Evolutionary conservation across 306 rosid species (phyloP).

Genomic region (Vigna mungo): DNA sequence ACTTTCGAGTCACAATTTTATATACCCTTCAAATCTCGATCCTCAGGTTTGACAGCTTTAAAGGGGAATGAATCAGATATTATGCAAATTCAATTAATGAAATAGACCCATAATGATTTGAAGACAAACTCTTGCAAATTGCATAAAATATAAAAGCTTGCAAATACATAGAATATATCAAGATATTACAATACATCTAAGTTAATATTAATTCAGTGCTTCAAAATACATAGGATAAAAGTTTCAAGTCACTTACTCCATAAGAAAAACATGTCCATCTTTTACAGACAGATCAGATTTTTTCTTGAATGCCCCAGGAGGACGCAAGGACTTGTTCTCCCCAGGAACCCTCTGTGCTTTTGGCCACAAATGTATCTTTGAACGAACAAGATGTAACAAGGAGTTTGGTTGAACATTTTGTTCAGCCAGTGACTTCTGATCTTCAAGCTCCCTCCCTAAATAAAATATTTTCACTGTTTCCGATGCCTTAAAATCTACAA

Average conservation of each 20-base stretch:
- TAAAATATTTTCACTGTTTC: conserved; percentile 80
- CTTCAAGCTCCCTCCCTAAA: conserved; percentile 86
- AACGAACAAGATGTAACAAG: conserved; percentile 94
- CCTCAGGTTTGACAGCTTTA: too few species aligned
- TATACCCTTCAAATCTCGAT: too few species aligned
- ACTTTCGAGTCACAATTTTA: too few species aligned
- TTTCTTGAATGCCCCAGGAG: conserved; percentile 99
- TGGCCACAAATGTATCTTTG: conserved; percentile 78
- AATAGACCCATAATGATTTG: conserved; percentile 6
- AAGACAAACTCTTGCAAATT: neutral
- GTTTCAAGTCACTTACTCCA: conserved; percentile 78
- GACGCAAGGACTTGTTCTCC: conserved; percentile 87
- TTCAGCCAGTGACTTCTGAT: conserved; percentile 68
- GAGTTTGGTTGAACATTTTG: conserved; percentile 92
- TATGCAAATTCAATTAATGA: neutral
- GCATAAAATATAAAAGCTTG: neutral
- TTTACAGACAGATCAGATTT: conserved; percentile 92
- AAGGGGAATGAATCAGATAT: neutral
- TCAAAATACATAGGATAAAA: neutral
- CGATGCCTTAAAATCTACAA: conserved; percentile 77
- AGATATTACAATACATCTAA: neutral
- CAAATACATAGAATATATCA: neutral
- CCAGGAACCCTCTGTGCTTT: conserved; percentile 88
- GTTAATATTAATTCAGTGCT: neutral
- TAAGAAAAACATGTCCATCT: conserved; percentile 93